These are phyloP conservation scores for Xylaria sp. DNA, from an alignment of 495 filamentous ascomycete genomes.

Conservation along the genomic window DNA sequence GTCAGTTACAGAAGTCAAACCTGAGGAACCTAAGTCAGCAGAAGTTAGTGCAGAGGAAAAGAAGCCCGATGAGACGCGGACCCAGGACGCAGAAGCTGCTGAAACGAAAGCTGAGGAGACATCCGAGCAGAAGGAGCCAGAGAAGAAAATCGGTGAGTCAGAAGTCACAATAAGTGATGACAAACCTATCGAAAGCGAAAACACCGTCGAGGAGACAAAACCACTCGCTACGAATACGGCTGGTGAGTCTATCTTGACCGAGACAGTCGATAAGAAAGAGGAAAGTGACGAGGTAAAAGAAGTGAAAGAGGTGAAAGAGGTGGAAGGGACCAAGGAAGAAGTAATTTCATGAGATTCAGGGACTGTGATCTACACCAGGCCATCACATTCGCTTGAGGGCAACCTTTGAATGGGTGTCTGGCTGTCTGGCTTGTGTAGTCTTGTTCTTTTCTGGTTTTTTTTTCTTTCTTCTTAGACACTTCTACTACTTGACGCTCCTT, in stretches of 20 bases:
- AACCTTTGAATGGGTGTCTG: not conserved
- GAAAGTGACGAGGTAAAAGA: constrained; percentile 44
- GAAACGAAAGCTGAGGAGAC: constrained; percentile 26
- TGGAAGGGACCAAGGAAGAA: constrained; percentile 40
- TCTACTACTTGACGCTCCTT: not conserved
- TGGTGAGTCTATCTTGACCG: constrained; percentile 58
- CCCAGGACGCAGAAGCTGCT: constrained; percentile 24
- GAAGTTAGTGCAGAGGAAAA: constrained; percentile 29
- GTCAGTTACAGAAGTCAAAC: constrained; percentile 22
- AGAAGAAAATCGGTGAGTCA: not conserved
- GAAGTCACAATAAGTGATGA: constrained; percentile 12
- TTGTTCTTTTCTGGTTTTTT: not conserved
- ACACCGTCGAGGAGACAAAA: constrained; percentile 38
- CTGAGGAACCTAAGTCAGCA: constrained; percentile 31
- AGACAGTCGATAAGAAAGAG: constrained; percentile 46
- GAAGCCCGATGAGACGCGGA: constrained; percentile 26
- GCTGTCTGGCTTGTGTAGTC: not conserved
- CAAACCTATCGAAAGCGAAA: constrained; percentile 21
- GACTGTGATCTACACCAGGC: not conserved
- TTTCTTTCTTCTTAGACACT: not conserved
- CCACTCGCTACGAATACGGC: constrained; percentile 63
- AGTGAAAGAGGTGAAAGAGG: constrained; percentile 40
- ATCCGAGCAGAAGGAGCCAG: constrained; percentile 13
- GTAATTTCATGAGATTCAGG: constrained; percentile 32
- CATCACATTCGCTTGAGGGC: not conserved